These are phyloP conservation scores for Chionographis japonica DNA, from an alignment of 106 monocot genomes.

Conservation along the genomic window DNA sequence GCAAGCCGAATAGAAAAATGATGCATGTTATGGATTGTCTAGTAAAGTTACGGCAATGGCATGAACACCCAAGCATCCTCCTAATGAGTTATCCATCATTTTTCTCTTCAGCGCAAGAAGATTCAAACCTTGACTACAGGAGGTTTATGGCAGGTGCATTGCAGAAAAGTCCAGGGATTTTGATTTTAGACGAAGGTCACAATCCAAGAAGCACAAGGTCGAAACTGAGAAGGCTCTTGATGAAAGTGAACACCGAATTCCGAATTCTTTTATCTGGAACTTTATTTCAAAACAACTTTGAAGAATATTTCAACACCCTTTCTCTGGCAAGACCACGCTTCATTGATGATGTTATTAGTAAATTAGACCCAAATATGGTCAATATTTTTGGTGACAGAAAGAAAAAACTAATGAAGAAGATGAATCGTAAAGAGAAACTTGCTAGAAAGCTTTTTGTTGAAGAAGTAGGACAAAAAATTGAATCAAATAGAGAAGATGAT, in stretches of 20 bases:
- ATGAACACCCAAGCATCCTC: slow-evolving; percentile 50
- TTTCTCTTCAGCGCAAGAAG: slow-evolving; percentile 26
- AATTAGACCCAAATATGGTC: slow-evolving; percentile 20
- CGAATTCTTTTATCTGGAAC: slow-evolving; percentile 75
- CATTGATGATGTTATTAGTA: slow-evolving; percentile 32
- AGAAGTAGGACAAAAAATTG: slow-evolving; percentile 53
- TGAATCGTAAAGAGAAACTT: slow-evolving; percentile 31
- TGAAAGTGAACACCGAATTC: slow-evolving; percentile 59
- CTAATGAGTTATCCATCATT: slow-evolving; percentile 75
- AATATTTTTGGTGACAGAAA: slow-evolving; percentile 4
- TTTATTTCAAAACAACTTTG: slow-evolving; percentile 80
- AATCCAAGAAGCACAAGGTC: slow-evolving; percentile 70
- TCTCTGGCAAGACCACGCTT: slow-evolving; percentile 64
- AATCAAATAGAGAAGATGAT: slow-evolving; percentile 37
- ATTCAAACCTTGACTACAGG: slow-evolving; percentile 25
- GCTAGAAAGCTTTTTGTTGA: slow-evolving; percentile 65
- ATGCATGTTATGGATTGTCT: slow-evolving; percentile 44
- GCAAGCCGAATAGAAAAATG: slow-evolving; percentile 34
- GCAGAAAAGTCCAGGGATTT: slow-evolving; percentile 49
- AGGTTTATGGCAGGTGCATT: slow-evolving; percentile 46
- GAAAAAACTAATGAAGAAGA: slow-evolving; percentile 22
- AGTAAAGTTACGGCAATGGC: slow-evolving; percentile 58
- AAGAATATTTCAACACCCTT: slow-evolving; percentile 77
- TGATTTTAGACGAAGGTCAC: slow-evolving; percentile 82
- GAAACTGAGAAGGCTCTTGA: slow-evolving; percentile 57